Evolutionary conservation across 176 grass and related monocot genomes (phyloP).

Genomic region (Hordeum marinum): DNA sequence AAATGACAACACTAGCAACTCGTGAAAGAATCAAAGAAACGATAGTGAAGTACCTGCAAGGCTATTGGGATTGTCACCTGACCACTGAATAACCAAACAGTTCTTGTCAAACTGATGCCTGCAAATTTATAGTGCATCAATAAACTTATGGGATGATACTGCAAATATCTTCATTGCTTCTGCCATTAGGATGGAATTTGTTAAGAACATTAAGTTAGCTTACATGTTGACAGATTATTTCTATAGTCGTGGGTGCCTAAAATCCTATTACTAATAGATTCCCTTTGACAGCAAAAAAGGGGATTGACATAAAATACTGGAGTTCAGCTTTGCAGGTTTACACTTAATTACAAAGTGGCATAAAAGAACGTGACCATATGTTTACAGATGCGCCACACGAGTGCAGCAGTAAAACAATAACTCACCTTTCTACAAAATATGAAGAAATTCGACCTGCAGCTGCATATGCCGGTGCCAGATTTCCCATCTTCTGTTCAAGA

Average conservation of each 20-base stretch:
- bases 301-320: neutral
- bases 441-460: conserved; percentile 61
- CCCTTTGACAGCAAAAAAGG: neutral
- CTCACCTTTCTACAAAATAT: conserved; percentile 87
- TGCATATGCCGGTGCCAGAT: conserved; percentile 73
- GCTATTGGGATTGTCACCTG: conserved; percentile 96
- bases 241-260: neutral
- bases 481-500: conserved; percentile 79
- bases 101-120: conserved; percentile 80
- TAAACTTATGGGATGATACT: neutral
- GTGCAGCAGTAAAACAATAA: neutral
- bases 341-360: neutral
- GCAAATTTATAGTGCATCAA: conserved; percentile 21
- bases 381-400: neutral
- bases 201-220: neutral
- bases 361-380: neutral
- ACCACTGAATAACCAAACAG: conserved; percentile 89
- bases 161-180: neutral
- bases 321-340: neutral
- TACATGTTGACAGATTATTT: neutral
- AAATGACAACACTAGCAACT: conserved; percentile 14
- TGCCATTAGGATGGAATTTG: neutral
- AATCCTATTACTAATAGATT: neutral
- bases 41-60: conserved; percentile 66
- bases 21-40: conserved; percentile 6